phyloP scores from a whole-genome alignment of 1,139 yeast genomes.

The Nakaseomyces kungkrabaensis region DNA sequence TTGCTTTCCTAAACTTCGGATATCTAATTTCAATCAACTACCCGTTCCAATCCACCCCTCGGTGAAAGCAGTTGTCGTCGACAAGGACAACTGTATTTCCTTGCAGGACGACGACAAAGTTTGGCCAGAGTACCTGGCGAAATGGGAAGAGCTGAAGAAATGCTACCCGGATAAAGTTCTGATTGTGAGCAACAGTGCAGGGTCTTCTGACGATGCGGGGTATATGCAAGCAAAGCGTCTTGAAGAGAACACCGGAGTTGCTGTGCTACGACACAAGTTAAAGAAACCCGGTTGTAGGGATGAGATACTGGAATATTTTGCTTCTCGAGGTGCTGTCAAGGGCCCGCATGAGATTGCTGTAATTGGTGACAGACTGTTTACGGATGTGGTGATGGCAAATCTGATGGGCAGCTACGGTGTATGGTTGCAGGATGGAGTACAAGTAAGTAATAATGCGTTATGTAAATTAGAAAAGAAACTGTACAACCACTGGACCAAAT shows the following conservation, averaged over 20 bases:
- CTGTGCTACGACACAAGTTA: slow-evolving; percentile 64
- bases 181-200: slow-evolving; percentile 90
- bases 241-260: slow-evolving; percentile 61
- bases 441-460: slow-evolving; percentile 15
- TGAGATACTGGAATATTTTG: slow-evolving; percentile 57
- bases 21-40: slow-evolving; percentile 55
- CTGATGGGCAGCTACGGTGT: slow-evolving; percentile 81
- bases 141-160: slow-evolving; percentile 48
- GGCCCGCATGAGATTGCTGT: slow-evolving; percentile 63
- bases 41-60: slow-evolving; percentile 38
- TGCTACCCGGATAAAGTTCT: slow-evolving; percentile 60
- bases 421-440: slow-evolving; percentile 76
- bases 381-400: slow-evolving; percentile 91
- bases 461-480: slow-evolving; percentile 19
- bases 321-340: slow-evolving; percentile 35
- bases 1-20: slow-evolving; percentile 57
- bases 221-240: slow-evolving; percentile 54
- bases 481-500: slow-evolving; percentile 4
- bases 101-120: slow-evolving; percentile 70
- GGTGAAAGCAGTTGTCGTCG: slow-evolving; percentile 76
- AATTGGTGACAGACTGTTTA: slow-evolving; percentile 82
- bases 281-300: slow-evolving; percentile 85
- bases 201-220: slow-evolving; percentile 64
- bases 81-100: slow-evolving; percentile 94
- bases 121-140: slow-evolving; percentile 59